Conservation (phyloP, 2,329 filamentous ascomycete genomes). For the Xylaria sp. region DNA sequence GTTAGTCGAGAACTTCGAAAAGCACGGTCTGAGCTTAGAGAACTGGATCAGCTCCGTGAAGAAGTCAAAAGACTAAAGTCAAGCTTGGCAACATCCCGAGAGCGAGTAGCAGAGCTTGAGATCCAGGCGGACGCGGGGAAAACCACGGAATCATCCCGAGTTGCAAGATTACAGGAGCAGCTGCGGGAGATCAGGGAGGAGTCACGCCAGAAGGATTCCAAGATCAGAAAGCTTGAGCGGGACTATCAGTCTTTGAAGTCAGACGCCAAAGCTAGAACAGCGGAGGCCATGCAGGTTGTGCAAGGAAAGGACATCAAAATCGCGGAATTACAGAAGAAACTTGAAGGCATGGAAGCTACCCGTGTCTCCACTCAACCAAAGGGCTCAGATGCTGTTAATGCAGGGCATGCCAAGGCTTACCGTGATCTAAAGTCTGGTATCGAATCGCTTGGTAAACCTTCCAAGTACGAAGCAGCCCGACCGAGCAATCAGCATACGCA, state of each 20-base stretch:
- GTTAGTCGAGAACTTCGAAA: slow-evolving; percentile 60
- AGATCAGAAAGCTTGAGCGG: slow-evolving; percentile 54
- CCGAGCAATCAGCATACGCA: slow-evolving; percentile 26
- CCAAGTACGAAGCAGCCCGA: slow-evolving; percentile 29
- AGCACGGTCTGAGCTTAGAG: slow-evolving; percentile 59
- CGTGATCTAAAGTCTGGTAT: slow-evolving; percentile 37
- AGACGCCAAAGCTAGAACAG: slow-evolving; percentile 58
- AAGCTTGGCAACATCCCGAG: slow-evolving; percentile 55
- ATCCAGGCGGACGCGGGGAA: slow-evolving; percentile 43
- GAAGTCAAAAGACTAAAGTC: slow-evolving; percentile 60
- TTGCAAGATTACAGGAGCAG: slow-evolving; percentile 49
- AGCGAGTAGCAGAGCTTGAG: slow-evolving; percentile 47
- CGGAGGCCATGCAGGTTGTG: slow-evolving; percentile 61
- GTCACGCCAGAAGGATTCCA: slow-evolving; percentile 53
- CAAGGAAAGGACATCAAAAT: slow-evolving; percentile 64
- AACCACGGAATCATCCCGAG: slow-evolving; percentile 38
- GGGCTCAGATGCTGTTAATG: slow-evolving; percentile 23
- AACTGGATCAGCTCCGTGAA: slow-evolving; percentile 57
- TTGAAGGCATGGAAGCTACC: slow-evolving; percentile 51
- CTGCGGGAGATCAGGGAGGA: slow-evolving; percentile 53
- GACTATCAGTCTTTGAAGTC: slow-evolving; percentile 62
- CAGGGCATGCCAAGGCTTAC: slow-evolving; percentile 32
- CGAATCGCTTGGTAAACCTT: slow-evolving; percentile 34
- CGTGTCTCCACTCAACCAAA: slow-evolving; percentile 24
- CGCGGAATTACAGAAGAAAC: slow-evolving; percentile 59